Evolutionary conservation across 192 early-diverging fungal genomes (phyloP).

Genomic region (Coemansia furcata): DNA sequence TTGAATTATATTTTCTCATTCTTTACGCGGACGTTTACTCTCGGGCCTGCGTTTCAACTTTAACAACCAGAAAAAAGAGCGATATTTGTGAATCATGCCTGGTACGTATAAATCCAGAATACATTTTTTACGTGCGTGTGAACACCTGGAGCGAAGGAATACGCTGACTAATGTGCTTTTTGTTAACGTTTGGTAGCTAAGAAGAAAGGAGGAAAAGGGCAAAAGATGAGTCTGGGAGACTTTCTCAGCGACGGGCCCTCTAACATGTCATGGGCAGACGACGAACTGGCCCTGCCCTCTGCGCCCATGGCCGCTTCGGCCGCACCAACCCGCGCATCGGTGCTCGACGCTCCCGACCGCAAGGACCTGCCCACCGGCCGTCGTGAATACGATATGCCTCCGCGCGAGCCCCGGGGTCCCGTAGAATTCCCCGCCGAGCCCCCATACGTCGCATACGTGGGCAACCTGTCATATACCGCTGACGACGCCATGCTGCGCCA

Average conservation of each 20-base stretch:
- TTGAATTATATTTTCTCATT: not conserved
- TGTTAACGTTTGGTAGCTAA: conserved; percentile 39
- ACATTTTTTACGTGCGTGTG: not conserved
- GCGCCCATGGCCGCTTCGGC: conserved; percentile 55
- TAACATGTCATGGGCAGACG: conserved; percentile 82
- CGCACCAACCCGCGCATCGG: conserved; percentile 15
- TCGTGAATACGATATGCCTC: conserved; percentile 7
- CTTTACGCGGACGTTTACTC: not conserved
- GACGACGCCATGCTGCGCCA: conserved; percentile 71
- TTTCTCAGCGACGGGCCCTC: conserved; percentile 55
- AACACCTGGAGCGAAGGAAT: conserved; percentile 55
- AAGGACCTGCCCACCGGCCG: conserved; percentile 7
- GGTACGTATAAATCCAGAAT: not conserved
- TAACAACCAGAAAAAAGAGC: not conserved
- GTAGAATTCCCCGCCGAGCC: conserved; percentile 76
- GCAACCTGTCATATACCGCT: conserved; percentile 85
- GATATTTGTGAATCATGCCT: not conserved
- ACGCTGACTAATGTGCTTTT: not conserved
- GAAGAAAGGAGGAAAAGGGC: conserved; percentile 67
- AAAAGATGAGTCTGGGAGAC: conserved; percentile 80
- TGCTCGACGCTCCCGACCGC: conserved; percentile 36
- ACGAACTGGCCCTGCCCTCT: conserved; percentile 82
- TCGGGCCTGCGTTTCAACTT: not conserved
- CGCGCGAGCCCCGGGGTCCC: conserved; percentile 36
- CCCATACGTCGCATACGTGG: conserved; percentile 88